Evolutionary conservation across 2,329 filamentous ascomycete species (phyloP), one percentile per base, ranked within the genome.

Genomic region (Neocatenulostroma microsporum): DNA sequence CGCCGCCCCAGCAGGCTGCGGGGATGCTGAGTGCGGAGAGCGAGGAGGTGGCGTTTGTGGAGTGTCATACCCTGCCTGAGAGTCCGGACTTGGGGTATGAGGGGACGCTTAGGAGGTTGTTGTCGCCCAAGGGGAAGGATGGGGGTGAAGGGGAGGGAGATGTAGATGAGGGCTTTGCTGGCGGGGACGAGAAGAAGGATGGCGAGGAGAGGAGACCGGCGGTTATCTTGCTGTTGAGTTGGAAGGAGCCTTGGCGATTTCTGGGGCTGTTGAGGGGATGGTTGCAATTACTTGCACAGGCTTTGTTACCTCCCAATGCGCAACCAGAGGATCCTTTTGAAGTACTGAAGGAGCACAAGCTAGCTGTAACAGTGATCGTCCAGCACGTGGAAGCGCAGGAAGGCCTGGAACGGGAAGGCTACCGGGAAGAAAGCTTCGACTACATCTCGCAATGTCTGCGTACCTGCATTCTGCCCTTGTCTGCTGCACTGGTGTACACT

Each of bases 341-440:
- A 38, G 77, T 82, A 21, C 81, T 96, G 75, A 84, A 94, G 56
- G 87, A 94, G 42, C 78, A 83, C 41, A 93, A 94, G 73, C 64
- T 98, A 37, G 86, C 87, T 0, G 68, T 98, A 24, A 93, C 85
- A 55, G 83, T 98, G 7, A 87, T 96, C n/a, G 94, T 89, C 58
- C 88, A 96, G 61, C 91, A 94, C 58, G 87, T 86, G 11, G 85
- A 94, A 62, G 87, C 84, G 60, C 94, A 96, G 60, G 88, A 96
- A 55, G 75, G 78, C 25, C 63, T 98, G 40, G 91, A 96, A 63
- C 86, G 84, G 59, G 88, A 86, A 41, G 79, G 82, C 11, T 98
- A 89, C 87, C 89, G 87, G 62, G 91, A 98, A 62, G 86, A 93
- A 48, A 83, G 94, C 51, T 98, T 98, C 54, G 91, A 98, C 60